phyloP scores from a whole-genome alignment of 768 basidiomycete species.

The Lactifluus hygrophoroides region DNA sequence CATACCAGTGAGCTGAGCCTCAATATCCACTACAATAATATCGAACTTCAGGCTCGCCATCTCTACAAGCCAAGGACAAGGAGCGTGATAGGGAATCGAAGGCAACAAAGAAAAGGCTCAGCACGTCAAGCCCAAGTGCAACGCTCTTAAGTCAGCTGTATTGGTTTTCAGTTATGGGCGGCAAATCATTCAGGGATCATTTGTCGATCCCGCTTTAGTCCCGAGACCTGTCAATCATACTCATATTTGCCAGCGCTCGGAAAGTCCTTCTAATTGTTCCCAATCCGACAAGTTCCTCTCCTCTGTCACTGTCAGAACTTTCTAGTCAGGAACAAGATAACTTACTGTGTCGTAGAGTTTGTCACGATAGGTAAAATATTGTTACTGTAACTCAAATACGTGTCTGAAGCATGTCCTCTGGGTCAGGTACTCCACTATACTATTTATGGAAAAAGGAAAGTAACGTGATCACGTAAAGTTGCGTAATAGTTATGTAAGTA shows the following conservation, averaged over 20 bases:
- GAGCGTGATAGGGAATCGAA: neutral
- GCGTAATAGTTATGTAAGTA: too few species aligned
- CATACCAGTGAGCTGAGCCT: constrained; percentile 3
- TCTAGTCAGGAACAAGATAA: neutral
- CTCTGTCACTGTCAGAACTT: too few species aligned
- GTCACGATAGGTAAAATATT: too few species aligned
- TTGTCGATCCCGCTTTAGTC: neutral
- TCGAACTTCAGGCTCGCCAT: neutral
- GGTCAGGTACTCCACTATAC: too few species aligned
- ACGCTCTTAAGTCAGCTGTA: neutral
- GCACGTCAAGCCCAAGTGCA: neutral
- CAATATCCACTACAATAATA: neutral
- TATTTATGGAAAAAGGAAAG: too few species aligned
- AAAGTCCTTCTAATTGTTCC: neutral
- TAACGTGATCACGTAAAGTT: too few species aligned
- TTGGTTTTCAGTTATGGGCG: neutral
- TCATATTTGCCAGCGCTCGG: too few species aligned
- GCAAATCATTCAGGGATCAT: neutral
- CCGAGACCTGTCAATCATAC: neutral
- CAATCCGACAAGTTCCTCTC: neutral
- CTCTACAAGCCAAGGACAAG: neutral
- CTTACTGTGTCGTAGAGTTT: too few species aligned
- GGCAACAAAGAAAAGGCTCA: neutral
- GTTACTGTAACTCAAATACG: too few species aligned
- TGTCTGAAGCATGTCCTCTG: too few species aligned